Evolutionary conservation across 1,139 yeast species (phyloP).

Genomic region (Lodderomyces beijingensis): DNA sequence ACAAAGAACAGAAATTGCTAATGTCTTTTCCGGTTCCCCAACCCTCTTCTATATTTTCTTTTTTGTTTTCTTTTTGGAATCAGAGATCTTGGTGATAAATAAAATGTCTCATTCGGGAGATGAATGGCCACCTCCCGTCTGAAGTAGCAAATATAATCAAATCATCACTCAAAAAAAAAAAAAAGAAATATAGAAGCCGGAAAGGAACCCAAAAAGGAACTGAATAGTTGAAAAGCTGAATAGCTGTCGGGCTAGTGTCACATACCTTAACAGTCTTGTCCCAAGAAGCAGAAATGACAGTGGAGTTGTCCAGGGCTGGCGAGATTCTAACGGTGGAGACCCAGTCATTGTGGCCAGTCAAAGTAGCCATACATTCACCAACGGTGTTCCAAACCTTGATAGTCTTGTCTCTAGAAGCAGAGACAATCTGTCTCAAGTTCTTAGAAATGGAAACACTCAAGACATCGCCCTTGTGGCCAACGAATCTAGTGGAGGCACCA

Average conservation of each 20-base stretch:
- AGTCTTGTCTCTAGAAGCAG: constrained; percentile 99
- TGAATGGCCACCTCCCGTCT: constrained; percentile 62
- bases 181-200: constrained; percentile 11
- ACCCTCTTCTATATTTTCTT: constrained; percentile 4
- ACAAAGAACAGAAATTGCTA: no score
- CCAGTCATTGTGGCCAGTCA: constrained; percentile 98
- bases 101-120: constrained; percentile 96
- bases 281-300: constrained; percentile 98
- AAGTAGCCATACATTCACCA: constrained; percentile 96
- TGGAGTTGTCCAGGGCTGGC: constrained; percentile 67
- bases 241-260: no score
- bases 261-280: constrained; percentile 99
- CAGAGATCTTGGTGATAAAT: constrained; percentile 98
- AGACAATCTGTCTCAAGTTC: constrained; percentile 96
- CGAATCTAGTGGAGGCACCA: constrained; percentile 96
- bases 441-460: constrained; percentile 95
- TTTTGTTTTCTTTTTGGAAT: constrained; percentile 23
- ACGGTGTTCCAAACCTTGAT: constrained; percentile 99
- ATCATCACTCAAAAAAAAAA: constrained; percentile 49
- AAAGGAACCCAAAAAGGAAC: constrained; percentile 10
- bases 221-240: no score
- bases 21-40: no score
- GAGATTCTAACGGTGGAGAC: constrained; percentile 96
- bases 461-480: constrained; percentile 97
- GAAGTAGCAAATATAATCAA: constrained; percentile 96